Base-by-base conservation (phyloP, 2,329 filamentous ascomycete genomes). In the Xylariomycetidae sp. region DNA sequence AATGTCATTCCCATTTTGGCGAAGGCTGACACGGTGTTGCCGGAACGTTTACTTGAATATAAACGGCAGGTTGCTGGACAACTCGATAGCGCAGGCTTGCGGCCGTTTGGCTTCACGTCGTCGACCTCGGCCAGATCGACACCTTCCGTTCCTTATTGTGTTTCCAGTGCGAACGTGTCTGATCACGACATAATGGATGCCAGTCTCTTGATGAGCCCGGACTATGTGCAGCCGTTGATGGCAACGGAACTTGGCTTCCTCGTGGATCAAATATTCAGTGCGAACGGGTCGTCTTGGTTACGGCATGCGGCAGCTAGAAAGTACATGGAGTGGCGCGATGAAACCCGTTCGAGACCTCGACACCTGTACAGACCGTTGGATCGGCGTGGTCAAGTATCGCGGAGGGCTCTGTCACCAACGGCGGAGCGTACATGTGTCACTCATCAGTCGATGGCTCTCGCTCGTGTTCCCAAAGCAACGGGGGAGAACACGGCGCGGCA, bases 131-230 rank as follows among this genome's bases (percentile, higher is more conserved):
- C 34, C 43, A 39, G 26, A 43, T 27, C 35, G 9, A 27, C 40
- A n/a, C 49, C 59, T 2, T 56, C 58, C 10, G 64, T 65, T 38
- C 77, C 82, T 3, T 94, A 86, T 53, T 79, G 86, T 1, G 72
- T 95, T 14, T 96, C 90, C 2, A 92, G 85, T 14, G 75, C 76
- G 10, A 69, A 76, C 16, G 77, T 74, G 2, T 74, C 76, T 15
- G 88, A 96, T 49, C 66, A 79, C 40, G 87, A 95, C 25, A 79
- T 74, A 27, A 94, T 97, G 82, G 90, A 97, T 56, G 90, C 89
- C 13, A 95, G 88, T 50, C 69, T 94, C 0, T 72, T 97, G 13
- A 97, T 97, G 90, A 88, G 82, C 36, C 82, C 89, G 1, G 85
- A 92, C 50, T 97, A 96, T 54, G 68, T 92, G 11, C 82, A 87